Evolutionary conservation across 164 flowering plant species (phyloP), one percentile per base, ranked within the genome.

Genomic region (Magnolia kwangsiensis): DNA sequence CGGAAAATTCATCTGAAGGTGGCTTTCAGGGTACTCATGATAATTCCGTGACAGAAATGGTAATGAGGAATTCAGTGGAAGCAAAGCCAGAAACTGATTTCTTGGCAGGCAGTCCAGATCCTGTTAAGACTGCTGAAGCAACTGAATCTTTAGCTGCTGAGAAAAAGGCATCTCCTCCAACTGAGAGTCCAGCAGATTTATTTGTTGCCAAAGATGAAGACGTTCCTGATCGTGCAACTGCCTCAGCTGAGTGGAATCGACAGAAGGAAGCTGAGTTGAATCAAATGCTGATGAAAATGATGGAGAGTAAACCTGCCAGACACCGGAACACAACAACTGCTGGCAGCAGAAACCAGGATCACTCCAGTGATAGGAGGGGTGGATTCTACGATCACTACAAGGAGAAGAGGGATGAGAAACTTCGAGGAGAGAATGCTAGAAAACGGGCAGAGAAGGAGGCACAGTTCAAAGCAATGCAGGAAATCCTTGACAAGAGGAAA

Each of bases 191-290:
- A 68, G 80, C 63, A 51, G 87, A 82, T 75, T 18, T 69, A 67
- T 71, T 19, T 65, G 70, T 71, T 19, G 49, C 72, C 63, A 77
- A 81, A 67, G 72, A 69, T 73, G 87, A 85, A 67, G 88, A 84
- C 72, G 69, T 65, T 55, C 59, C 45, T 77, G 86, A 82, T 63
- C 84, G 79, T 51, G 72, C 80, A 70, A 64, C 79, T 20, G 78
- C 81, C 69, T 82, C 94, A 29, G 88, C 80, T 18, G 96, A 92
- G 80, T 91, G 97, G 96, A 91, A 70, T 78, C 89, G 79, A 75
- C 87, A 84, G 77, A 95, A 89, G 83, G 93, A 90, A 86, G 92
- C 84, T 45, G 98, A 95, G 76, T 82, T 95, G 79, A 87, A 88
- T 61, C 88, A 88, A 75, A 84, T 90, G 90, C 79, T 92, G 74